These are phyloP conservation scores for Monosporozyma aquatica DNA, from an alignment of 805 yeast species.

Conservation along the genomic window DNA sequence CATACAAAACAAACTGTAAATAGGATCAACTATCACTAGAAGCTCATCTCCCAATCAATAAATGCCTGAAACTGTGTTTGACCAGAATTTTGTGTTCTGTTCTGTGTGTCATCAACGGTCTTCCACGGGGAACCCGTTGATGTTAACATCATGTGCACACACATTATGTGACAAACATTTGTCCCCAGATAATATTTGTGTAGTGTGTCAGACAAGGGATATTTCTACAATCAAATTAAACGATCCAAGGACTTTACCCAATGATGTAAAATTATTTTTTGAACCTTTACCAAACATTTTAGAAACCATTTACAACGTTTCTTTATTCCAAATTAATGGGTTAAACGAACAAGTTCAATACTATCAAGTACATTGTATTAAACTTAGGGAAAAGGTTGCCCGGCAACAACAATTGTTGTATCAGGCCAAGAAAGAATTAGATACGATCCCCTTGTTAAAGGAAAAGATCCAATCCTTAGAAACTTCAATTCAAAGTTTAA, in stretches of 20 bases:
- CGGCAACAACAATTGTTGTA: constrained; percentile 21
- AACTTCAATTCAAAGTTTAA: neutral
- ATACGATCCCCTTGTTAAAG: constrained; percentile 17
- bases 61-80: constrained; percentile 15
- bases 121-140: constrained; percentile 17
- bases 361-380: constrained; percentile 18
- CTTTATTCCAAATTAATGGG: constrained; percentile 25
- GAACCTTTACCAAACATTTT: constrained; percentile 20
- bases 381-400: constrained; percentile 20
- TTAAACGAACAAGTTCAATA: constrained; percentile 19
- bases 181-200: constrained; percentile 7
- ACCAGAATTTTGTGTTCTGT: constrained; percentile 29
- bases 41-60: neutral
- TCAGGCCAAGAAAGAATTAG: constrained; percentile 23
- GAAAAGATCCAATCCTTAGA: constrained; percentile 9
- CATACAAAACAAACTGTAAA: neutral
- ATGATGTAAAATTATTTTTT: constrained; percentile 20
- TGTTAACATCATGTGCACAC: constrained; percentile 34
- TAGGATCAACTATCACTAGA: neutral
- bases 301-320: constrained; percentile 22
- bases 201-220: constrained; percentile 16
- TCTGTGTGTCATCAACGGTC: constrained; percentile 26
- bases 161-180: constrained; percentile 29
- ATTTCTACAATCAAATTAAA: constrained; percentile 16
- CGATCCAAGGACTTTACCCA: constrained; percentile 16